Base-by-base conservation (phyloP, 108 stramenopile genomes). In the Halocafeteria seosinensis region DNA sequence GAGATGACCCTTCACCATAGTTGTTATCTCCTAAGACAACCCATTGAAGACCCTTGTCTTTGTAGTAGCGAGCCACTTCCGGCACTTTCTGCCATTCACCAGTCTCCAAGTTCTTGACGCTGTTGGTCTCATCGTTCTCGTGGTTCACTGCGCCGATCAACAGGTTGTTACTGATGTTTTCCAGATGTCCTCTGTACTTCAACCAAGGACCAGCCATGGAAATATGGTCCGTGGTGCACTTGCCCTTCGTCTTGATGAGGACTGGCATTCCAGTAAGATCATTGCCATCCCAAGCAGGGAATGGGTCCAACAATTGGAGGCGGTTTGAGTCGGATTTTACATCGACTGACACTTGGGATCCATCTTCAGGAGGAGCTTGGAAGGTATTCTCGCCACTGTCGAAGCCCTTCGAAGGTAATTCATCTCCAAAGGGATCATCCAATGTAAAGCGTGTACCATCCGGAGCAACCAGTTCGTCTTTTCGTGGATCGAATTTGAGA, bases 221-320 rank as follows among this genome's bases (percentile, higher is more conserved):
- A 70, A 75, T 75, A 64, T 75, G 74, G 55, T 75, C 74, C 23
- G 74, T 75, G 3, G 74, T 75, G 74, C 74, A 75, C 74, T 75
- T 75, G 27, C 74, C 74, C 72, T 73, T 69, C 11, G 73, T 73
- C 72, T 75, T 75, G 68, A 75, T 75, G 13, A 75, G 72, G 37
- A 75, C 74, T 29, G 74, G 74, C 53, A 75, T 50, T 69, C 66
- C 69, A 47, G 38, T 62, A 24, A 67, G 37, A 50, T 75, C 74
- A 36, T 65, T 70, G 21, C 74, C 74, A 32, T 71, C 69, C 74
- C 74, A 75, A 1, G 50, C 29, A 8, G 65, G 34, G 37, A 75
- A 75, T 29, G 74, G 69, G 28, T 70, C 69, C 24, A 75, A 70
- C 36, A 75, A 55, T 12, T 72, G 69, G 23, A 75, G 72, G 32